phyloP scores from a whole-genome alignment of 2,329 filamentous ascomycete species.

The Ceratocystis papillata region DNA sequence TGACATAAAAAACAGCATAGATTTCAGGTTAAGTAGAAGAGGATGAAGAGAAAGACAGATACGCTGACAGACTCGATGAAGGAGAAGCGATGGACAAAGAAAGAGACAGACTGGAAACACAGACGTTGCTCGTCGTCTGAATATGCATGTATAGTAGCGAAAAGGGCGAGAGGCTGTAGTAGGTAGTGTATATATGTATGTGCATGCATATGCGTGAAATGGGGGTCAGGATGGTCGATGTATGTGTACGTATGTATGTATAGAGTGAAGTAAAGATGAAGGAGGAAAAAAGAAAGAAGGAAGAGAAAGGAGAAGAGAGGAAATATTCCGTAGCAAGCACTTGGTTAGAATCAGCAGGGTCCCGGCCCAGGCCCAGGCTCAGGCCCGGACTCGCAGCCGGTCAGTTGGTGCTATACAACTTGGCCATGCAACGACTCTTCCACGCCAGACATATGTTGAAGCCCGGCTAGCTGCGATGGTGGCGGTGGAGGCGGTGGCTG shows the following conservation, averaged over 20 bases:
- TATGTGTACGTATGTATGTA: background rate
- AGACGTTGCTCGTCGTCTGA: no score
- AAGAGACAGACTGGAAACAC: background rate
- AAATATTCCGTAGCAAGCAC: no score
- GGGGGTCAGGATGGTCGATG: background rate
- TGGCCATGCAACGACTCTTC: conserved; percentile 22
- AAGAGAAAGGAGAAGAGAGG: background rate
- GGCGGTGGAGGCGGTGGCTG: conserved; percentile 3
- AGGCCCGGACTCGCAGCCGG: background rate
- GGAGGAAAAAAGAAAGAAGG: background rate
- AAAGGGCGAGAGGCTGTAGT: background rate
- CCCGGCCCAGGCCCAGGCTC: no score
- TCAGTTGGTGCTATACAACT: conserved; percentile 20
- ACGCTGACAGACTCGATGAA: no score
- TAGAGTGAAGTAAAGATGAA: background rate
- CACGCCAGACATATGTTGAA: conserved; percentile 20
- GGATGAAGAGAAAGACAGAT: background rate
- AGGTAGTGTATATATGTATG: background rate
- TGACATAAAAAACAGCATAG: conserved; percentile 15
- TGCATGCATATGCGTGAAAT: conserved; percentile 3
- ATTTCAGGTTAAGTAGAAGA: background rate
- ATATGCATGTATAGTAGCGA: background rate
- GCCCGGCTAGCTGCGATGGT: conserved; percentile 4
- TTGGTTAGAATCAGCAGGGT: no score
- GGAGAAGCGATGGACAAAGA: background rate